A percentile compares a stretch with the other conserved stretches of the same genome.
phyloP scores from a whole-genome alignment of 306 rosid species.

The Vigna hirtella region DNA sequence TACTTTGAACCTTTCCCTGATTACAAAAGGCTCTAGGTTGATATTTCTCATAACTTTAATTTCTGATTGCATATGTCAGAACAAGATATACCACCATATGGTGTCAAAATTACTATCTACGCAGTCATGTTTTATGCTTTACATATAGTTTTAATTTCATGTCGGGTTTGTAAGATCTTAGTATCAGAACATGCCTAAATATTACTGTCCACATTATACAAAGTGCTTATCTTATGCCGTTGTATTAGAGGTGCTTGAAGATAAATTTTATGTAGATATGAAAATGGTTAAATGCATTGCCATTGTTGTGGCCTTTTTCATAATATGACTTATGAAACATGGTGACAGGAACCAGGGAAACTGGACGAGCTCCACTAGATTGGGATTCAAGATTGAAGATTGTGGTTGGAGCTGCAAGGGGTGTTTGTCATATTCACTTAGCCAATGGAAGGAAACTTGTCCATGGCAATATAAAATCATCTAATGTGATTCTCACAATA shows the following conservation, averaged over 20 bases:
- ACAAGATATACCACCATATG: conserved; percentile 14
- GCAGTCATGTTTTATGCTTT: not conserved
- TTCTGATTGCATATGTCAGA: not conserved
- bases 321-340: conserved; percentile 31
- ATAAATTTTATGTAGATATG: not conserved
- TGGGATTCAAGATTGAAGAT: conserved; percentile 88
- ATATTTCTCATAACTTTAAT: not conserved
- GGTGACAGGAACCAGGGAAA: conserved; percentile 71
- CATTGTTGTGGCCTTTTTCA: conserved; percentile 15
- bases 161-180: conserved; percentile 3
- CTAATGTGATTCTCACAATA: conserved; percentile 74
- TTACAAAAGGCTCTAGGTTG: conserved; percentile 5
- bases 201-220: conserved; percentile 1
- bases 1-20: conserved; percentile 21
- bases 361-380: conserved; percentile 66
- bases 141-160: not conserved
- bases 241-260: conserved; percentile 8
- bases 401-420: conserved; percentile 79
- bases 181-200: conserved; percentile 12
- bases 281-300: conserved; percentile 11
- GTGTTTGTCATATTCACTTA: conserved; percentile 82
- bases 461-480: conserved; percentile 93
- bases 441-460: conserved; percentile 68
- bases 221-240: not conserved
- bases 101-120: not conserved